Conservation (phyloP, 2,329 filamentous ascomycete genomes). For the Geoglossum cookeanum region DNA sequence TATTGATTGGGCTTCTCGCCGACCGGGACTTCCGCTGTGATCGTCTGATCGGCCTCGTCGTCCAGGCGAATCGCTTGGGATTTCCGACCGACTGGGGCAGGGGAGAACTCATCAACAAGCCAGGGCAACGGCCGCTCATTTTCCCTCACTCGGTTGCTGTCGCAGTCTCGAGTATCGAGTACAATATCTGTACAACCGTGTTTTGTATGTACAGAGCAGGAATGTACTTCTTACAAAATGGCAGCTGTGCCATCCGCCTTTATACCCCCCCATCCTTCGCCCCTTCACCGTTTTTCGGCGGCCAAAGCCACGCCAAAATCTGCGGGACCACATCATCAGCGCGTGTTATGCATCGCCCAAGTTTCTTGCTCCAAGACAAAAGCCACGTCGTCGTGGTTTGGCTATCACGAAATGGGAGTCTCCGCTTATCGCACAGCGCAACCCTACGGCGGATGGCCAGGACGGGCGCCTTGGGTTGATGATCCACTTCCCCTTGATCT, state of each 20-base stretch:
- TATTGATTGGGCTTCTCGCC: neutral
- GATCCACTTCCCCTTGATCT: neutral
- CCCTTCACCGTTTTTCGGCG: neutral
- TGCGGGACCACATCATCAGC: slow-evolving; percentile 2
- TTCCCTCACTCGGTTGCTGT: neutral
- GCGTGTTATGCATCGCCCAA: neutral
- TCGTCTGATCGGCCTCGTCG: neutral
- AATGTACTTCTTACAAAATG: neutral
- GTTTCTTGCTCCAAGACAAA: neutral
- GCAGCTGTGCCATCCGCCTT: neutral
- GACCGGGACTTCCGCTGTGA: neutral
- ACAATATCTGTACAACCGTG: neutral
- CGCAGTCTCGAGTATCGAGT: neutral
- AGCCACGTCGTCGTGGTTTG: neutral
- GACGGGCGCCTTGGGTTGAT: neutral
- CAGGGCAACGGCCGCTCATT: neutral
- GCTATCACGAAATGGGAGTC: neutral
- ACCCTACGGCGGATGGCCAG: neutral
- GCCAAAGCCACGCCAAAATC: neutral
- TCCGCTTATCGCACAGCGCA: neutral
- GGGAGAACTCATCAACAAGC: neutral
- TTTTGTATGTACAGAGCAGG: too few relatives aligned
- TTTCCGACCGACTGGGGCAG: neutral
- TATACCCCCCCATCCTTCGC: neutral
- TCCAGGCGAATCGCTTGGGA: neutral